Base-by-base conservation (phyloP, 2,329 filamentous ascomycete genomes). In the Claviceps monticola region DNA sequence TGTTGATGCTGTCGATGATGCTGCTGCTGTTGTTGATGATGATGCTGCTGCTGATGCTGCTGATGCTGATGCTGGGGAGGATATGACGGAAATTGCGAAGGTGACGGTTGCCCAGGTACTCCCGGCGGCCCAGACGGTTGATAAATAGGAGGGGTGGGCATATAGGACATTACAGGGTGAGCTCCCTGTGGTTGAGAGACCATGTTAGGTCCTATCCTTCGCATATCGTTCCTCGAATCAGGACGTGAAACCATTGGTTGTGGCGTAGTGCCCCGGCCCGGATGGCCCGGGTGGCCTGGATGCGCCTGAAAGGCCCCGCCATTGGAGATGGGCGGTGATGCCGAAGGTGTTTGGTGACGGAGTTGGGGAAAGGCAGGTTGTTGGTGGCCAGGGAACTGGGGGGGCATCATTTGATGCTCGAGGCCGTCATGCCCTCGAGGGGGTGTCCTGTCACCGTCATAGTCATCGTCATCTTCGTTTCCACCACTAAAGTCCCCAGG, bases 401-500 rank as follows among this genome's bases (percentile, higher is more conserved):
- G 80, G 51, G 82, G 82, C 59, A 87, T 79, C 74, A 84, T 80
- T 57, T 80, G 78, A 36, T 69, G 64, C 13, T 78, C 75, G 56
- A 74, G 63, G 23, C 66, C 68, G 29, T 87, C 87, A 55, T 80
- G 80, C 2, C 56, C 63, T 55, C 82, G 80, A 7, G 83, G 84
- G 46, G 85, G 86, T 6, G 85, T 86, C 53, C 76, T 83, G 34
- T 85, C 83, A 47, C 56, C 64, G 53, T 88, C 82, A 39, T 89
- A 84, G 23, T 87, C 86, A 29, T 86, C 87, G 16, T 94, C 89
- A 48, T 96, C 90, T 50, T 93, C 88, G 58, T 86, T 85, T 56
- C 86, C 84, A 57, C 88, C 88, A 63, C 84, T 86, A 69, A 95
- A 98, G 68, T 98, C 93, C 51, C 79, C 78, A 1, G 93, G 93